These are phyloP conservation scores for Tulasnella sp. DNA, from an alignment of 768 basidiomycete genomes.

Conservation along the genomic window DNA sequence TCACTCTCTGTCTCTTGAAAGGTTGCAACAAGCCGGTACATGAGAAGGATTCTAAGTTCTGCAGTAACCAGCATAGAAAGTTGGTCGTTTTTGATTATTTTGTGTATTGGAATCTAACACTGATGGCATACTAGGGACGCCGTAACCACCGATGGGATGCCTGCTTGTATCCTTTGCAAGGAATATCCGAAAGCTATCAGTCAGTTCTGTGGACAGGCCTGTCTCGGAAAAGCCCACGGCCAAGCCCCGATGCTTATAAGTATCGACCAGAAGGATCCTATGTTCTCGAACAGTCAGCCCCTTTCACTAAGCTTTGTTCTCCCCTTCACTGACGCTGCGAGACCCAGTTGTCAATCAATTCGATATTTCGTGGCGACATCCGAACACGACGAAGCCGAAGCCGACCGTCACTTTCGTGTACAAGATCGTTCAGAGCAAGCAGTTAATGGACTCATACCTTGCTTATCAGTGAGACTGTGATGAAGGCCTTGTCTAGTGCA, in stretches of 20 bases:
- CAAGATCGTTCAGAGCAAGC: conserved; percentile 11
- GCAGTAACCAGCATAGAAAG: background rate
- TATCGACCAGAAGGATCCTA: conserved; percentile 17
- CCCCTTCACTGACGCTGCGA: background rate
- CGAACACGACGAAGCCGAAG: background rate
- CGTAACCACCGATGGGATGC: background rate
- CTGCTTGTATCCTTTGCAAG: conserved; percentile 20
- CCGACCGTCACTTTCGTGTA: background rate
- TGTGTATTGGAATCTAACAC: too few species aligned
- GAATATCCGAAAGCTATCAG: conserved; percentile 18
- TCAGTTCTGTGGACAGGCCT: conserved; percentile 19
- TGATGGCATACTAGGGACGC: background rate
- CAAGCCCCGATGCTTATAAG: conserved; percentile 15
- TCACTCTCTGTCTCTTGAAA: background rate
- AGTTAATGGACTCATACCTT: background rate
- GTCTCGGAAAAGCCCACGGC: background rate
- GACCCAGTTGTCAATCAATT: background rate
- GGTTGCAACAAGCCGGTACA: background rate
- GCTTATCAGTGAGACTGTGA: background rate
- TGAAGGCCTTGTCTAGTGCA: too few species aligned
- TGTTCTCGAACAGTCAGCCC: conserved; percentile 13
- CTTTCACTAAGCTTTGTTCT: too few species aligned
- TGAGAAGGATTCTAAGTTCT: background rate
- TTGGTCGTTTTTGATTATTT: background rate
- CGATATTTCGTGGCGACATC: background rate